phyloP scores from a whole-genome alignment of 2,329 filamentous ascomycete species.

The Epichloe bromicola region DNA sequence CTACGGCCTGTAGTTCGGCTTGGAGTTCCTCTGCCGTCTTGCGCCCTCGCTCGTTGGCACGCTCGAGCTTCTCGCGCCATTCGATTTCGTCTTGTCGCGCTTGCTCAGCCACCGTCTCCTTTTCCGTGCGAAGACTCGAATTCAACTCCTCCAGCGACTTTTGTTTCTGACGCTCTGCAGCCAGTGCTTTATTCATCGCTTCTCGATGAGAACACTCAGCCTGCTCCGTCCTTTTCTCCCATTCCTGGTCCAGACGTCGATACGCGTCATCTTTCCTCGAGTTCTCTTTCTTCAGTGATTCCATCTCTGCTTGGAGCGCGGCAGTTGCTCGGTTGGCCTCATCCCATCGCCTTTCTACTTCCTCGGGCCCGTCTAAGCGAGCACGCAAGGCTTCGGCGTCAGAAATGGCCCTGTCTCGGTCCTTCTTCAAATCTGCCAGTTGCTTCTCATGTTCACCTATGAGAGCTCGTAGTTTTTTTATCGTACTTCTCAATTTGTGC shows the following conservation, averaged over 20 bases:
- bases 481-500: slow-evolving; percentile 66
- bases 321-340: slow-evolving; percentile 41
- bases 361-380: slow-evolving; percentile 35
- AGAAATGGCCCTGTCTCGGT: slow-evolving; percentile 43
- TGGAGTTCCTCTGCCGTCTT: slow-evolving; percentile 65
- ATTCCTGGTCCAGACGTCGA: slow-evolving; percentile 53
- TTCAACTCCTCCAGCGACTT: slow-evolving; percentile 44
- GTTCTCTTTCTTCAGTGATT: slow-evolving; percentile 34
- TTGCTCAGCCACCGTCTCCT: slow-evolving; percentile 60
- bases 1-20: slow-evolving; percentile 62
- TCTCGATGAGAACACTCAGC: slow-evolving; percentile 53
- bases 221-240: slow-evolving; percentile 53
- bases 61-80: slow-evolving; percentile 57
- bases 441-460: slow-evolving; percentile 53
- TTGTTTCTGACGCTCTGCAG: slow-evolving; percentile 47
- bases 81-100: slow-evolving; percentile 56
- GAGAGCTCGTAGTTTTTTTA: slow-evolving; percentile 65
- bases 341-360: slow-evolving; percentile 41
- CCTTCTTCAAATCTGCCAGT: slow-evolving; percentile 43
- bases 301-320: slow-evolving; percentile 26
- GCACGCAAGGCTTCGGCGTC: slow-evolving; percentile 35
- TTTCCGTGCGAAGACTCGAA: slow-evolving; percentile 62
- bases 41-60: slow-evolving; percentile 56
- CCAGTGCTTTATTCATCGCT: slow-evolving; percentile 52
- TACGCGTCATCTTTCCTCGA: slow-evolving; percentile 51